Evolutionary conservation across 2,329 filamentous ascomycete species (phyloP).

Genomic region (Claviceps lovelessii): DNA sequence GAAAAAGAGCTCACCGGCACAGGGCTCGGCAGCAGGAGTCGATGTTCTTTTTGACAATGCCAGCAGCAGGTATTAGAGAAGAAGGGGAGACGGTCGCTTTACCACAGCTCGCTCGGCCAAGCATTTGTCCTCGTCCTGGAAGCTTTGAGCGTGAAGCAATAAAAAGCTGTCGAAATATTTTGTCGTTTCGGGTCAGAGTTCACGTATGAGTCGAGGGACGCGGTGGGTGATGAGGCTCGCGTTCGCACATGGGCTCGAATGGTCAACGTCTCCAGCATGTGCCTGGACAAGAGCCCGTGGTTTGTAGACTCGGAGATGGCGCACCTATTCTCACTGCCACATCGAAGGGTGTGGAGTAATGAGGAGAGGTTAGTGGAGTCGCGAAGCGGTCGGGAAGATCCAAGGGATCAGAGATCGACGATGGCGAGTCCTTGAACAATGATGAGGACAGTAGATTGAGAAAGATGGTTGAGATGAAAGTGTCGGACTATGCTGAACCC

Average conservation of each 20-base stretch:
- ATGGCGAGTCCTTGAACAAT: background rate
- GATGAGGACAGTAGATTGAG: constrained; percentile 2
- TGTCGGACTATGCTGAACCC: background rate
- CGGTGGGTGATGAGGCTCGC: constrained; percentile 20
- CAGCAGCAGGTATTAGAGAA: constrained; percentile 2
- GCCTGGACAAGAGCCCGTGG: constrained; percentile 7
- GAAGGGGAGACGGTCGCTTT: constrained; percentile 4
- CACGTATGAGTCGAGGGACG: constrained; percentile 19
- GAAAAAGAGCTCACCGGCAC: constrained; percentile 13
- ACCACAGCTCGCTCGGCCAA: constrained; percentile 8
- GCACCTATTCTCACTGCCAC: constrained; percentile 14
- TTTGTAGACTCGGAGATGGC: constrained; percentile 4
- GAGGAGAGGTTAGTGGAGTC: constrained; percentile 5
- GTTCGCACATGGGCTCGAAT: constrained; percentile 24
- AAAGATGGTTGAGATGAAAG: constrained; percentile 2
- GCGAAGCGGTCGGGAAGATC: constrained; percentile 3
- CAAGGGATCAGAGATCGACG: background rate
- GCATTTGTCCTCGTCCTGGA: constrained; percentile 13
- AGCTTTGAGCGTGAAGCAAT: background rate
- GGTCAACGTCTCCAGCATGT: constrained; percentile 10
- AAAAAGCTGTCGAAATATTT: constrained; percentile 2
- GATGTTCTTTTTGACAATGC: constrained; percentile 9
- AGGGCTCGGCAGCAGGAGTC: constrained; percentile 14
- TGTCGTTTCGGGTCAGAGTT: constrained; percentile 12
- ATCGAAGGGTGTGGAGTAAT: constrained; percentile 11